Evolutionary conservation across 192 early-diverging fungal genomes (phyloP).

Genomic region (Nowakowskiella sp.): DNA sequence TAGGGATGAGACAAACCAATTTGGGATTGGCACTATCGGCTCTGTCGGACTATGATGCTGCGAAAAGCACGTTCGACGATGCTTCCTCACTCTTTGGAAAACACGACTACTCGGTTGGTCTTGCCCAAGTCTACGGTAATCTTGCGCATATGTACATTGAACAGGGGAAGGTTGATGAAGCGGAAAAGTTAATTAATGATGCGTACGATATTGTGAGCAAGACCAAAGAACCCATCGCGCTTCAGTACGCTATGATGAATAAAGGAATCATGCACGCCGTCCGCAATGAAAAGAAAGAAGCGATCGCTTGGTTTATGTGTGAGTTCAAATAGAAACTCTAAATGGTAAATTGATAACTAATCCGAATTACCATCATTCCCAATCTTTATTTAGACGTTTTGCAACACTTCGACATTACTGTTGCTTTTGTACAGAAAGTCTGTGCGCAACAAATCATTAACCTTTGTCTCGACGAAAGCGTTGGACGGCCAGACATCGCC

Average conservation of each 20-base stretch:
- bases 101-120: constrained; percentile 21
- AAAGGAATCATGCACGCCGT: constrained; percentile 23
- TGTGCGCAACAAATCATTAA: constrained; percentile 12
- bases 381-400: too few relatives aligned
- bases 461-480: constrained; percentile 20
- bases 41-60: neutral
- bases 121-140: constrained; percentile 29
- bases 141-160: constrained; percentile 25
- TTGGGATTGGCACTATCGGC: neutral
- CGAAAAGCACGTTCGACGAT: constrained; percentile 12
- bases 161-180: constrained; percentile 4
- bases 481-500: constrained; percentile 20
- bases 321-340: too few relatives aligned
- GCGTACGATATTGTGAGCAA: constrained; percentile 15
- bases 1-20: constrained; percentile 1
- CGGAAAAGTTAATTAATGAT: constrained; percentile 15
- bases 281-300: constrained; percentile 6
- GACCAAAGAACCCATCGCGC: constrained; percentile 16
- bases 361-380: too few relatives aligned
- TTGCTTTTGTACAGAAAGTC: constrained; percentile 12
- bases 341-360: too few relatives aligned
- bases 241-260: constrained; percentile 31
- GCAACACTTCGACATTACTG: constrained; percentile 19
- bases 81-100: constrained; percentile 14
- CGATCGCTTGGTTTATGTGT: constrained; percentile 30